These are phyloP conservation scores for Phellinidium pouzarii DNA, from an alignment of 1,284 basidiomycete genomes.

Conservation along the genomic window DNA sequence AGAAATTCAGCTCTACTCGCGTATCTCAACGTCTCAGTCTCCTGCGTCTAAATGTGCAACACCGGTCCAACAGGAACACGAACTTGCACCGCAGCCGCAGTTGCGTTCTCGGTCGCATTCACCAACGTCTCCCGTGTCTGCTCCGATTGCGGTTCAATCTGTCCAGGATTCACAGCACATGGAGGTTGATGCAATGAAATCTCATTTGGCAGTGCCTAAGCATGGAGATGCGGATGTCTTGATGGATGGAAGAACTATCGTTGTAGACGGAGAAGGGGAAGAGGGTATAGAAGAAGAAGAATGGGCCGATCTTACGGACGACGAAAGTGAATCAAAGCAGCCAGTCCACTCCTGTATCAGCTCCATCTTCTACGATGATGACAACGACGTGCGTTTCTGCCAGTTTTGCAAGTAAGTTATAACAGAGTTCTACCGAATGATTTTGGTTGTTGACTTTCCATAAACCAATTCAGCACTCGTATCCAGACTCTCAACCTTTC, in stretches of 20 bases:
- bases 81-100: background rate
- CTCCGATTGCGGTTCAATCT: background rate
- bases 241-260: background rate
- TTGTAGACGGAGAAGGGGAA: slow-evolving; percentile 1
- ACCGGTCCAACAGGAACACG: background rate
- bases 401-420: slow-evolving; percentile 15
- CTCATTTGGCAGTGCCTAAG: background rate
- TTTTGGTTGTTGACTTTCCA: background rate
- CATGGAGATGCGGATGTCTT: background rate
- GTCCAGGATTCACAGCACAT: background rate
- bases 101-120: background rate
- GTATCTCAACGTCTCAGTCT: too few species aligned
- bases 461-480: slow-evolving; percentile 2
- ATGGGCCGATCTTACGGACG: slow-evolving; percentile 16
- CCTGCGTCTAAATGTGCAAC: too few species aligned
- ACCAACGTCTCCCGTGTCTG: background rate
- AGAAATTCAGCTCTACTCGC: too few species aligned
- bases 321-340: slow-evolving; percentile 6
- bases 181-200: background rate
- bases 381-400: slow-evolving; percentile 12
- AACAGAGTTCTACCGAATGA: background rate
- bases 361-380: slow-evolving; percentile 13
- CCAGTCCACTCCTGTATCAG: slow-evolving; percentile 13
- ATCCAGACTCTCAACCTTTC: slow-evolving; percentile 7
- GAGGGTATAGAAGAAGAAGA: slow-evolving; percentile 11